phyloP scores from a whole-genome alignment of 768 basidiomycete species.

The Suillus fuscotomentosus region DNA sequence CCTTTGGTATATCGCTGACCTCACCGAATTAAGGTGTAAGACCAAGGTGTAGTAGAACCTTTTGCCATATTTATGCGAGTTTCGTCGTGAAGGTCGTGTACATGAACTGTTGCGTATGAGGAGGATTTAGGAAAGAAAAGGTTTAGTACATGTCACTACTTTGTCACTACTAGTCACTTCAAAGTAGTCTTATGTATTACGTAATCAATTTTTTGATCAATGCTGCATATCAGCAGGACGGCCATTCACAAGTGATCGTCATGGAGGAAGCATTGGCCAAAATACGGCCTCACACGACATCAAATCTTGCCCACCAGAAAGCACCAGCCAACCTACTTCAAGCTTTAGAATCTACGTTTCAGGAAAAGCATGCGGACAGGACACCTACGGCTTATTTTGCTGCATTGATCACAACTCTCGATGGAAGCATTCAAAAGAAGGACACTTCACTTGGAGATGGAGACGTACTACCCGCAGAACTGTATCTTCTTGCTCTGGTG shows the following conservation, averaged over 20 bases:
- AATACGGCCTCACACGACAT: slow-evolving; percentile 83
- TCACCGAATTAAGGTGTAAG: slow-evolving; percentile 69
- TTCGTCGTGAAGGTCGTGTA: slow-evolving; percentile 9
- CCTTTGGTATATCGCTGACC: slow-evolving; percentile 7
- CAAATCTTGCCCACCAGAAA: slow-evolving; percentile 83
- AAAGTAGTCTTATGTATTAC: slow-evolving; percentile 18
- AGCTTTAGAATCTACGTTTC: slow-evolving; percentile 80
- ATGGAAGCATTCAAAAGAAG: slow-evolving; percentile 68
- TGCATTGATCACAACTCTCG: slow-evolving; percentile 82
- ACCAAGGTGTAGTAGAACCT: slow-evolving; percentile 53
- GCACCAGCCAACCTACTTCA: slow-evolving; percentile 81
- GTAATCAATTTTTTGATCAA: slow-evolving; percentile 31
- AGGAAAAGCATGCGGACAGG: slow-evolving; percentile 63
- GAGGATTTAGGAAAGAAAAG: not conserved
- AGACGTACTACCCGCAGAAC: slow-evolving; percentile 33
- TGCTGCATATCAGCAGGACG: not conserved
- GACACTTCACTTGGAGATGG: slow-evolving; percentile 71
- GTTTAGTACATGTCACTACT: not conserved
- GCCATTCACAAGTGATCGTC: slow-evolving; percentile 5
- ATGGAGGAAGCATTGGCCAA: slow-evolving; percentile 77
- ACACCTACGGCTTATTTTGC: slow-evolving; percentile 94
- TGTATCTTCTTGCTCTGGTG: slow-evolving; percentile 36
- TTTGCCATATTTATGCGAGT: slow-evolving; percentile 26
- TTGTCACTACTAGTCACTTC: too few relatives aligned
- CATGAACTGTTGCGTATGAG: not conserved